phyloP scores from a whole-genome alignment of 805 yeast genomes.

The Brettanomyces custersianus region DNA sequence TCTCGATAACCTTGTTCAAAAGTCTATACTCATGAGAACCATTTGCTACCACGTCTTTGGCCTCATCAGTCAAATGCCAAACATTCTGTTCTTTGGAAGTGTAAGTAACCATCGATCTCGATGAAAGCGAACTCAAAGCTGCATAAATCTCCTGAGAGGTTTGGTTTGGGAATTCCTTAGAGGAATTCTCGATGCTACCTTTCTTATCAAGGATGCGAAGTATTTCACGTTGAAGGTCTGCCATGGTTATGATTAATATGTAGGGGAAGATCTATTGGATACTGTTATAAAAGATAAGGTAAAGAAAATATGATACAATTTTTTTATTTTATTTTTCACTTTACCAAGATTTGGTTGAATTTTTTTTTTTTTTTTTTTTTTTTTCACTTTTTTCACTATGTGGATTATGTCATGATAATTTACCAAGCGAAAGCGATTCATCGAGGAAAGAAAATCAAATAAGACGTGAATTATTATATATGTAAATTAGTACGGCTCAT shows the following conservation, averaged over 20 bases:
- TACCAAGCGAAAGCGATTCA: too few relatives aligned
- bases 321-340: too few relatives aligned
- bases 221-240: conserved; percentile 55
- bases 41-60: conserved; percentile 60
- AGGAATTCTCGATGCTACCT: conserved; percentile 62
- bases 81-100: conserved; percentile 64
- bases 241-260: conserved; percentile 38
- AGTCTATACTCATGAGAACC: conserved; percentile 91
- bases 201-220: conserved; percentile 56
- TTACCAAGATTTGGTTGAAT: too few relatives aligned
- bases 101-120: conserved; percentile 73
- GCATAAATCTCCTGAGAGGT: conserved; percentile 63
- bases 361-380: too few relatives aligned
- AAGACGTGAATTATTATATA: too few relatives aligned
- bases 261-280: too few relatives aligned
- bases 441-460: too few relatives aligned
- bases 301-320: too few relatives aligned
- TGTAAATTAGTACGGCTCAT: too few relatives aligned
- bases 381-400: too few relatives aligned
- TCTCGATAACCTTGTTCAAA: conserved; percentile 60
- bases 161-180: conserved; percentile 53
- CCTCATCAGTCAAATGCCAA: conserved; percentile 76
- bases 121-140: conserved; percentile 79
- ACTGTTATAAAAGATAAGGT: too few relatives aligned
- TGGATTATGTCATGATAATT: too few relatives aligned